Evolutionary conservation across 148 eudicot genomes (phyloP), one percentile per base, ranked within the genome.

Genomic region (Simmondsia chinensis): DNA sequence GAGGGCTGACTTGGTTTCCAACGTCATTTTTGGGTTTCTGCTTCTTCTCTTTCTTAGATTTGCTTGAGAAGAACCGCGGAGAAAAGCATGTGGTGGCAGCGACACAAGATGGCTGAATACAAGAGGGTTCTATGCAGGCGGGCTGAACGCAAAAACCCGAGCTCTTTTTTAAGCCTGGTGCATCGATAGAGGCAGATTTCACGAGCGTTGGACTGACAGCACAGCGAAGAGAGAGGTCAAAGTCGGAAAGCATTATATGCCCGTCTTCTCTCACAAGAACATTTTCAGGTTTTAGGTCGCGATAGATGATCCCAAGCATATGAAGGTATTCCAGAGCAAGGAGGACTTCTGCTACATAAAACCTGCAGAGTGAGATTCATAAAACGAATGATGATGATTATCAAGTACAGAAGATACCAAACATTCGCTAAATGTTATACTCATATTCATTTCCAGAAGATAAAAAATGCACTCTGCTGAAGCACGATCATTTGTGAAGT

Each of bases 291-390:
- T 89, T 89, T 25, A 89, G 80, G 54, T 89, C 97, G 21, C 97
- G 97, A 25, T 89, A 89, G 15, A 89, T 78, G 41, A 89, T 79
- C 33, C 97, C 97, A 12, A 89, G 84, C 97, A 89, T 89, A 71
- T 89, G 97, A n/a, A 89, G 93, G 76, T 89, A 89, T 66, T 89
- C 97, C 57, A 89, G 34, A 23, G 95, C 64, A 43, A 89, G 78
- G 43, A 89, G 85, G 50, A 89, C 75, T 58, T 89, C 95, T 12
- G 95, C 97, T 41, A 84, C 82, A 40, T 89, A 89, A 57, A 89
- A 89, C 72, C 97, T 89, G 75, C 63, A 73, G 24, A 12, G 15
- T 1, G 29, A 39, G 14, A 20, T 33, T 23, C 18, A 12, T 2
- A 6, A 41, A 40, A 7, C 15, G 9, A 13, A 33, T 17, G 39